Percentiles rank a stretch among this genome's conserved stretches.
These are phyloP conservation scores for Ustilago esculenta DNA, from an alignment of 1,284 basidiomycete species.

Conservation along the genomic window DNA sequence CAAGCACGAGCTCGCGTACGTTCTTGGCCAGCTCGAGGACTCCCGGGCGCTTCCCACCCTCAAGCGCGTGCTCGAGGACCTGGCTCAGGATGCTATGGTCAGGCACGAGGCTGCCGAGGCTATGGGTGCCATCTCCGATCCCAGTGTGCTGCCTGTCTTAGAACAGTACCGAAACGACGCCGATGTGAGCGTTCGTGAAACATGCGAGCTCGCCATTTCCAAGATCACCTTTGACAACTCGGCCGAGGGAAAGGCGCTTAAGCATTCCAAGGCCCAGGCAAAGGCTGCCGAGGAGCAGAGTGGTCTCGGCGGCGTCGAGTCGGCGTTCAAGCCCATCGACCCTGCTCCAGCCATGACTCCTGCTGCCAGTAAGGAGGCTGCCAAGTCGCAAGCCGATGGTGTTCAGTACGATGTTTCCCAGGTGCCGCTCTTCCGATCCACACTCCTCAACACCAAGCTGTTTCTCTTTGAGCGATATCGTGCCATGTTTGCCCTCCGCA, in stretches of 20 bases:
- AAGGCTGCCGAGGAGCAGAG: constrained; percentile 24
- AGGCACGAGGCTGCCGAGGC: constrained; percentile 99
- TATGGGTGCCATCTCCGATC: constrained; percentile 88
- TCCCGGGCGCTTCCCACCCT: constrained; percentile 80
- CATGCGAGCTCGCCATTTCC: constrained; percentile 94
- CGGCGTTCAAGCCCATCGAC: constrained; percentile 84
- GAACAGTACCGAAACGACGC: constrained; percentile 78
- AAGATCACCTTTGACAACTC: constrained; percentile 92
- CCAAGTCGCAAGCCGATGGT: constrained; percentile 13
- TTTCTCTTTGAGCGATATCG: constrained; percentile 93
- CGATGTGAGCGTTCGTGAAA: constrained; percentile 88
- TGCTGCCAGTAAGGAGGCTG: constrained; percentile 49
- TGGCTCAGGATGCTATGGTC: constrained; percentile 91
- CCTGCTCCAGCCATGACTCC: constrained; percentile 78
- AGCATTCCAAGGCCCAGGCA: constrained; percentile 42
- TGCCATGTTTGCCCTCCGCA: constrained; percentile 94
- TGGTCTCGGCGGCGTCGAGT: constrained; percentile 32
- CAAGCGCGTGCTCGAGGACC: constrained; percentile 78
- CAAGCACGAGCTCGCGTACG: constrained; percentile 97
- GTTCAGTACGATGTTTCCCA: constrained; percentile 67
- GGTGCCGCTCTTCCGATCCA: constrained; percentile 72
- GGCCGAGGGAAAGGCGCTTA: constrained; percentile 56
- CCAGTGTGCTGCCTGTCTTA: constrained; percentile 77
- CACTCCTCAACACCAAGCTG: constrained; percentile 76
- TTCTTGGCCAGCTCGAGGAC: constrained; percentile 89